Evolutionary conservation across 441 rosid species (phyloP), one percentile per base, ranked within the genome.

Genomic region (Arabidopsis hybrid): DNA sequence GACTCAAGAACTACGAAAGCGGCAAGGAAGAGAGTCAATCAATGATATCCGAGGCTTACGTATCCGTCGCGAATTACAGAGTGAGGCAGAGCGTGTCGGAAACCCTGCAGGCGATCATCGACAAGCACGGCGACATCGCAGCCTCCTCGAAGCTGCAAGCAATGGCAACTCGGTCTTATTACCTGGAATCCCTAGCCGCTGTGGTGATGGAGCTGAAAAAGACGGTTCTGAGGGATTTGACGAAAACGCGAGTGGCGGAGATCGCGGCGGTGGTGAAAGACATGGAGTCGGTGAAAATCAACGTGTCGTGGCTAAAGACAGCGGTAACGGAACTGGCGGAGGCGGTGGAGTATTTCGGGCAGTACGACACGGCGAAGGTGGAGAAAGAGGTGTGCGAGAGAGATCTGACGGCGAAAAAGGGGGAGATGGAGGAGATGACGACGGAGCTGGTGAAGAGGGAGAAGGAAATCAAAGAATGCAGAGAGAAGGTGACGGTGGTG

Each of bases 121-220:
- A 80, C 12, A 89, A 84, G 68, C 81, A 89, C 35, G 97, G 97
- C 49, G 93, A 91, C 59, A 87, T 91, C 42, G 95, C 91, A 1
- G 83, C 85, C 49, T 73, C 83, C 53, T 88, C 90, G 40, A 76
- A 78, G 60, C 74, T 91, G 59, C 87, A 85, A 65, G 88, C 97
- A 2, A 79, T 72, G 5, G 82, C 88, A 12, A 80, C 91, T 80
- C 85, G 87, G 6, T 78, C 90, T 5, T 88, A 82, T 67, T 89
- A 87, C 83, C 73, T 91, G 21, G 93, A 91, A 75, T 85, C 91
- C 63, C 61, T 91, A 13, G 91, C 95, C 47, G 74, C 79, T 1
- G 85, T 86, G 45, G 87, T 89, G 71, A 87, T 85, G 80, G 90
- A 89, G 78, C 74, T 91, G 89, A 87, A 83, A 71, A 64, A 84